Percentiles rank a stretch among this genome's conserved stretches.
phyloP scores from a whole-genome alignment of 1,139 yeast genomes.

The Saccharomycopsis phalli region DNA sequence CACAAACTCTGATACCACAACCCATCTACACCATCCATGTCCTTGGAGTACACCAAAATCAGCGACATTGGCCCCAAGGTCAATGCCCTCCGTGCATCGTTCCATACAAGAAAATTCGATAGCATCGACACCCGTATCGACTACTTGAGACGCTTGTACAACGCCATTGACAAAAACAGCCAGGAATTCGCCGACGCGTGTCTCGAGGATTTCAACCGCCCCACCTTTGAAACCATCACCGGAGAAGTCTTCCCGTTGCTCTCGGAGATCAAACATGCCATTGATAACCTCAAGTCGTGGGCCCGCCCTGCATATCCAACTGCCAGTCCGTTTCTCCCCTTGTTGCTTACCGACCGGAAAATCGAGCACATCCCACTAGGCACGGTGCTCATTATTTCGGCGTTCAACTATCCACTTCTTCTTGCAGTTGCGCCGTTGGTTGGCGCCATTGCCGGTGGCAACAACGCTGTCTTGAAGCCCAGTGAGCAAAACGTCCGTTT shows the following conservation, averaged over 20 bases:
- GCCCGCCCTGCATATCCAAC: constrained; percentile 42
- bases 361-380: constrained; percentile 70
- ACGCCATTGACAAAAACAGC: constrained; percentile 52
- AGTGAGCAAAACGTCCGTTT: constrained; percentile 67
- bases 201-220: constrained; percentile 55
- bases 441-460: constrained; percentile 86
- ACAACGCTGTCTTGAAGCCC: constrained; percentile 72
- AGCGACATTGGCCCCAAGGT: no score
- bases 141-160: constrained; percentile 62
- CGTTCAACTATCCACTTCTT: constrained; percentile 79
- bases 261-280: constrained; percentile 51
- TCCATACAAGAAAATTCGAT: constrained; percentile 41
- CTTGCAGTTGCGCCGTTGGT: constrained; percentile 59
- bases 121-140: constrained; percentile 50
- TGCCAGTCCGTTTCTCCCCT: constrained; percentile 37
- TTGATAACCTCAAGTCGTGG: constrained; percentile 56
- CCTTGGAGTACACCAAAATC: no score
- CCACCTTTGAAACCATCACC: constrained; percentile 49
- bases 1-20: no score
- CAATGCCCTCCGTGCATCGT: constrained; percentile 34
- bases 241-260: constrained; percentile 47
- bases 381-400: constrained; percentile 64
- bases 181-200: constrained; percentile 52
- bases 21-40: no score
- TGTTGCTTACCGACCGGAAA: constrained; percentile 38